Evolutionary conservation across 2,329 filamentous ascomycete species (phyloP).

Genomic region (Calonectria pauciramosa): DNA sequence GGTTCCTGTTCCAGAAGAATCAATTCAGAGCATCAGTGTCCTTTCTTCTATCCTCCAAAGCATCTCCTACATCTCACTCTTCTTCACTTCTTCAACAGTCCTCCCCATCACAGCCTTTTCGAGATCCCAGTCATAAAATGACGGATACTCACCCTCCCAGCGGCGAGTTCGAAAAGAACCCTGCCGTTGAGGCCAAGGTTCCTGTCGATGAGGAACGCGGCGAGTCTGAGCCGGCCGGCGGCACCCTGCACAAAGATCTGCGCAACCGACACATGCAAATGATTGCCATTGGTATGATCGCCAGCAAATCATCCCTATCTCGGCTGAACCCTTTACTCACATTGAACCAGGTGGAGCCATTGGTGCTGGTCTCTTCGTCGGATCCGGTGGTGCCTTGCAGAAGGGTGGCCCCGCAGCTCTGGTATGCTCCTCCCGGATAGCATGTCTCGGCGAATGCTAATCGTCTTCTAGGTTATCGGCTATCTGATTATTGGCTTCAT

Average conservation of each 20-base stretch:
- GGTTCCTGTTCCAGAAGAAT: background rate
- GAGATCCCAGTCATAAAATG: background rate
- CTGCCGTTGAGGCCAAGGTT: background rate
- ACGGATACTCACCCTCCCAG: background rate
- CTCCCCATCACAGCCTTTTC: background rate
- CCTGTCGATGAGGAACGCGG: background rate
- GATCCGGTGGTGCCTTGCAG: conserved; percentile 64
- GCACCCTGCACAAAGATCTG: conserved; percentile 64
- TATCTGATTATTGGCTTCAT: conserved; percentile 63
- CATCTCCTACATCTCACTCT: background rate
- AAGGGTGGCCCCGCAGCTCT: conserved; percentile 59
- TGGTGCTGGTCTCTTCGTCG: conserved; percentile 72
- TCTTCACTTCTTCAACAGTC: too few relatives aligned
- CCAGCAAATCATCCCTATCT: conserved; percentile 63
- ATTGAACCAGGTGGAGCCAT: conserved; percentile 64
- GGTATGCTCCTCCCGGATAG: conserved; percentile 1
- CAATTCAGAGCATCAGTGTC: background rate
- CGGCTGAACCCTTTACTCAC: background rate
- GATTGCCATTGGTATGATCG: conserved; percentile 94
- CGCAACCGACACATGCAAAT: conserved; percentile 91
- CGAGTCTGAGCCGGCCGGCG: background rate
- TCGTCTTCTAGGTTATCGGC: background rate
- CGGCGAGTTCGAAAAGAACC: background rate
- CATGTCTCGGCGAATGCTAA: background rate
- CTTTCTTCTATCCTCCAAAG: background rate